phyloP scores from a whole-genome alignment of 148 eudicot species.

The Silene latifolia region DNA sequence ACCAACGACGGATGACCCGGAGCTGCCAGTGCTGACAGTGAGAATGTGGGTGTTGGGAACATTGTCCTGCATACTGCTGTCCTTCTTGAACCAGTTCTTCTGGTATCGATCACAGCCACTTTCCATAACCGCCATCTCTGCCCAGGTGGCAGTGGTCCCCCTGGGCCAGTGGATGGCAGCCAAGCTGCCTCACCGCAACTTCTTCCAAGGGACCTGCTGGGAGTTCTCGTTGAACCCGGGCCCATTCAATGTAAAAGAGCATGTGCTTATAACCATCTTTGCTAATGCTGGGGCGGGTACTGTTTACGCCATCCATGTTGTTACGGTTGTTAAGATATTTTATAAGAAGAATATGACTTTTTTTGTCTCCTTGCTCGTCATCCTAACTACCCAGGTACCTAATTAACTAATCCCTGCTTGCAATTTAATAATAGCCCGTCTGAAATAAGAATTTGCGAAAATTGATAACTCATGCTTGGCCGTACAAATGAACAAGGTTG shows the following conservation, averaged over 20 bases:
- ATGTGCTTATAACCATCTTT: conserved; percentile 87
- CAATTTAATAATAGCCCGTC: too few species aligned
- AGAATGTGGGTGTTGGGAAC: conserved; percentile 90
- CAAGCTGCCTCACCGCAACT: conserved; percentile 43
- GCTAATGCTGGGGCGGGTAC: conserved; percentile 93
- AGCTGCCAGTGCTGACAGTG: conserved; percentile 80
- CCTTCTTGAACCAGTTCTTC: conserved; percentile 92
- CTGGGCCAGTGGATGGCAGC: conserved; percentile 87
- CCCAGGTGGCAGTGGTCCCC: conserved; percentile 91
- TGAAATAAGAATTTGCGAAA: too few species aligned
- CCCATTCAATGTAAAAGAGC: conserved; percentile 90
- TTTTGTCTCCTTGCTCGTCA: conserved; percentile 79
- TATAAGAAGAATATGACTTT: conserved; percentile 74
- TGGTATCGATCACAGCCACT: conserved; percentile 90
- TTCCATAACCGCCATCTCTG: conserved; percentile 80
- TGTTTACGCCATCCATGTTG: conserved; percentile 84
- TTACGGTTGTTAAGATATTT: conserved; percentile 81
- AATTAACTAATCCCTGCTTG: conserved; percentile 12
- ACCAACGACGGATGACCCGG: conserved; percentile 58
- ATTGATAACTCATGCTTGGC: too few species aligned
- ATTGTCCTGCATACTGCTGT: conserved; percentile 61
- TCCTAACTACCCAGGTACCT: conserved; percentile 75
- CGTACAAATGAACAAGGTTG: too few species aligned
- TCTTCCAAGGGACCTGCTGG: conserved; percentile 57
- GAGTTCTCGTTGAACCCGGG: conserved; percentile 86